phyloP scores from a whole-genome alignment of 1,139 yeast genomes.

The Candida mesenterica region DNA sequence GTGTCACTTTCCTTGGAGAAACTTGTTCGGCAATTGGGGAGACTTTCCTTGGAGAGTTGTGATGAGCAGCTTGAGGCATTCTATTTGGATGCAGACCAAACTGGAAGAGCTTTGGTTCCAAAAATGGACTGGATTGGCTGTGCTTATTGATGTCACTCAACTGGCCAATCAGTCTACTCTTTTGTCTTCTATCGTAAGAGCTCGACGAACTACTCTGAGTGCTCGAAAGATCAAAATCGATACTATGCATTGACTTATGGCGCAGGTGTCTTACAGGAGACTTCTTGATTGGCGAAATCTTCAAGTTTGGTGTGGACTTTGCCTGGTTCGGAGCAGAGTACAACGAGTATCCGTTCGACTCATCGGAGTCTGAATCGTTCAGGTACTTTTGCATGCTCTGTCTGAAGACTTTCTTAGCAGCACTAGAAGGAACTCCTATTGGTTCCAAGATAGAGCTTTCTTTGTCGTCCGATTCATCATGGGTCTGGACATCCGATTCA shows the following conservation, averaged over 20 bases:
- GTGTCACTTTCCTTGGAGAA: neutral
- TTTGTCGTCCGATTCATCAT: constrained; percentile 13
- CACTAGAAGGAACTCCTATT: constrained; percentile 34
- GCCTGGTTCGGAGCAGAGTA: constrained; percentile 12
- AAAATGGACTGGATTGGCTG: neutral
- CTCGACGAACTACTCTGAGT: neutral
- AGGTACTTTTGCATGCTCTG: constrained; percentile 27
- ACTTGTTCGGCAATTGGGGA: neutral
- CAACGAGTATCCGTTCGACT: constrained; percentile 17
- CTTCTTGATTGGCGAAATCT: constrained; percentile 1
- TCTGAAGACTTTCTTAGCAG: constrained; percentile 28
- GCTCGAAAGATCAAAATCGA: constrained; percentile 26
- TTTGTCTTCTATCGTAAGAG: constrained; percentile 3
- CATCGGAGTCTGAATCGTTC: constrained; percentile 25
- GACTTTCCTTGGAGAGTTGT: neutral
- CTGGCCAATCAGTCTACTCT: constrained; percentile 6
- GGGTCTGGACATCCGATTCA: constrained; percentile 14
- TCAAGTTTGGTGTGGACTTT: constrained; percentile 25
- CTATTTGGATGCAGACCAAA: neutral
- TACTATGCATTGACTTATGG: constrained; percentile 39
- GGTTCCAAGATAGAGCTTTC: constrained; percentile 26
- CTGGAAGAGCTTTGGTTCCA: neutral
- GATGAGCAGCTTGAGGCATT: neutral
- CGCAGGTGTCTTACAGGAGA: constrained; percentile 40
- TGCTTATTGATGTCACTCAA: neutral